Base-by-base conservation (phyloP, 352 stramenopile species). In the Phytophthora boehmeriae region DNA sequence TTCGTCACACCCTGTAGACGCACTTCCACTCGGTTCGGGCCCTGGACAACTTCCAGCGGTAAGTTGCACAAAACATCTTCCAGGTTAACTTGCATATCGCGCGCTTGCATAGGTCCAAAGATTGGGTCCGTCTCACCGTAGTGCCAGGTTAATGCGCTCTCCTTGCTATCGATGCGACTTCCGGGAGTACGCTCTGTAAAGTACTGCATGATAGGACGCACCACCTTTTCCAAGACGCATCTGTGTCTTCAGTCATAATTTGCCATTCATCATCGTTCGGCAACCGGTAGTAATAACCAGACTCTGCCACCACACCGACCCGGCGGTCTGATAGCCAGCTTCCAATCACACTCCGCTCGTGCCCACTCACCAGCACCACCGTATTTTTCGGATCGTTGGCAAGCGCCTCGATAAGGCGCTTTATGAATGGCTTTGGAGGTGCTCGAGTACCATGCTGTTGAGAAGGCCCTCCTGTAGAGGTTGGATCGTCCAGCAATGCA, bases 71-170 rank as follows among this genome's bases (percentile, higher is more conserved):
- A 50, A n/a, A 91, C 82, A 56, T 95, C 86, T 71, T 95, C 86
- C 54, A 95, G 64, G 50, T 95, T 88, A 16, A 95, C 85, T 60
- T 93, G 86, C 86, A 95, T 95, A 53, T 95, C 86, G 17, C 87
- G 86, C 2, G 84, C 86, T 54, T 95, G 86, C 86, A 90, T 93
- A 8, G 81, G 75, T 0, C 83, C 83, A 69, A 91, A 89, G 49
- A 88, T 88, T 11, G 80, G 75, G 51, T 93, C 84, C 6, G 83
- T 88, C 25, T 91, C 80, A 8, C 79, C 80, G 63, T 91, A 88
- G 48, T 86, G 75, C 79, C 79, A 89, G n/a, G 76, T 74, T 10
- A 90, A 48, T 11, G 78, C 86, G 44, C 73, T 83, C 47, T 90
- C 78, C 45, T 84, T 88, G 44, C 66, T 78, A 36, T 90, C 78